Conservation (phyloP, 495 filamentous ascomycete species). For the Aspergillus nanangensis region DNA sequence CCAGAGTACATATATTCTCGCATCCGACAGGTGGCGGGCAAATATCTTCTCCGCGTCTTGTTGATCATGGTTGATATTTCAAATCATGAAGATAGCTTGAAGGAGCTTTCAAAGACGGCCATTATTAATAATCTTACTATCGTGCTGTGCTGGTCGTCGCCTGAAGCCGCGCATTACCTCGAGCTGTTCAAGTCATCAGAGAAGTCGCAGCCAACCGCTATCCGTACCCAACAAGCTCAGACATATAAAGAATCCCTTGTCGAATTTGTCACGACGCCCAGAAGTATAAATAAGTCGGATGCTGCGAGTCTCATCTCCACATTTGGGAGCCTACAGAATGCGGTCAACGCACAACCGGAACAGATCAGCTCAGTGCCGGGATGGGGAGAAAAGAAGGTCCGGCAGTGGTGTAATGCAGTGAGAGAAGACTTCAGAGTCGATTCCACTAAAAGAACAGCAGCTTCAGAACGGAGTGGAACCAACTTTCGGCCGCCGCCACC, state of each 20-base stretch:
- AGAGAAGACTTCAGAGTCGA: slow-evolving; percentile 77
- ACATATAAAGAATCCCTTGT: slow-evolving; percentile 82
- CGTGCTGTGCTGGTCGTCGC: slow-evolving; percentile 88
- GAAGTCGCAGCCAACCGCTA: slow-evolving; percentile 73
- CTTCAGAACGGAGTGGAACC: slow-evolving; percentile 18
- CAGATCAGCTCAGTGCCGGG: slow-evolving; percentile 76
- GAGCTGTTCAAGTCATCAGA: slow-evolving; percentile 93
- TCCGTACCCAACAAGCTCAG: slow-evolving; percentile 75
- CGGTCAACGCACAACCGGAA: slow-evolving; percentile 83
- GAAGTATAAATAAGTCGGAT: slow-evolving; percentile 91
- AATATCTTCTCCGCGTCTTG: slow-evolving; percentile 79
- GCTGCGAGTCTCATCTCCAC: slow-evolving; percentile 79
- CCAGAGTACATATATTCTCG: slow-evolving; percentile 97
- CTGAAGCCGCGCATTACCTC: slow-evolving; percentile 88
- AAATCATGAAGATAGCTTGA: slow-evolving; percentile 73
- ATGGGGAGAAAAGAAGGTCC: slow-evolving; percentile 95
- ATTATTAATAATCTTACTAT: slow-evolving; percentile 88
- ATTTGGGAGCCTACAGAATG: slow-evolving; percentile 82
- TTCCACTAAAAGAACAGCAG: slow-evolving; percentile 55
- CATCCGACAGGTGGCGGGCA: slow-evolving; percentile 70
- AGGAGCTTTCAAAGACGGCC: slow-evolving; percentile 83
- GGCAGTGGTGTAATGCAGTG: slow-evolving; percentile 74
- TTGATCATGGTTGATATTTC: slow-evolving; percentile 91
- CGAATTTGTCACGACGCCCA: slow-evolving; percentile 89
- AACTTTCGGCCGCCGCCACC: too few relatives aligned